Percentiles rank a stretch among this genome's conserved stretches.
Evolutionary conservation across 139 green algal genomes (phyloP).

Genomic region (Astrephomene gubernaculifera): DNA sequence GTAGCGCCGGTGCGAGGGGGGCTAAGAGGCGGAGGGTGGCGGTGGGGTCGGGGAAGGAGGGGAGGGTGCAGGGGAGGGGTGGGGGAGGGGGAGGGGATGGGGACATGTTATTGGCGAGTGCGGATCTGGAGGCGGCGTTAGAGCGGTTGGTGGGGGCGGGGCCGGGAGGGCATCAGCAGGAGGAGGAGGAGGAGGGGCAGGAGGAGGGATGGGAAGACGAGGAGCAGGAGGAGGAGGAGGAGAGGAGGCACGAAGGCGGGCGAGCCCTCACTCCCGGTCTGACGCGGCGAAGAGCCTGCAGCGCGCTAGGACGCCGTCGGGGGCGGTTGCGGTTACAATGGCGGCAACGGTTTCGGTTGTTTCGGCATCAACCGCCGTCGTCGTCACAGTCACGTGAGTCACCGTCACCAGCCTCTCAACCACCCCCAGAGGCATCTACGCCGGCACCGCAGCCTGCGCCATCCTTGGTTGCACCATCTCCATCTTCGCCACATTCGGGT

Average conservation of each 20-base stretch:
- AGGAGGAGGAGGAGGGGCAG: background rate
- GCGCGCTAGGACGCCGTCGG: too few relatives aligned
- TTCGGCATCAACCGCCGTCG: too few relatives aligned
- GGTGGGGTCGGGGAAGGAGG: background rate
- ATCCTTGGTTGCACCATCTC: background rate
- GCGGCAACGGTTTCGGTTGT: too few relatives aligned
- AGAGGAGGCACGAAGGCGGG: too few relatives aligned
- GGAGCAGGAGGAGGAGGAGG: background rate
- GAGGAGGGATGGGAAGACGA: background rate
- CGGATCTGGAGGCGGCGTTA: background rate
- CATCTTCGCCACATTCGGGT: background rate
- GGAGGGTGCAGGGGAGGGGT: background rate
- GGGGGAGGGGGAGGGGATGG: background rate
- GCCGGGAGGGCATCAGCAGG: background rate
- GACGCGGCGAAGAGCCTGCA: background rate
- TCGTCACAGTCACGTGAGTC: too few relatives aligned
- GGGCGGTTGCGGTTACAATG: too few relatives aligned
- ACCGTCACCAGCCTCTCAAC: too few relatives aligned
- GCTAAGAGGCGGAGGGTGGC: too few relatives aligned
- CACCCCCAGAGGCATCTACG: background rate
- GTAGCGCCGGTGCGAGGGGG: too few relatives aligned
- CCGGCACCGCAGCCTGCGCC: background rate
- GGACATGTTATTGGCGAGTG: background rate
- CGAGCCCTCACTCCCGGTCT: background rate
- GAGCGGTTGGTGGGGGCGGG: background rate